Conservation (phyloP, 257 asterid genomes). For the Przewalskia tangutica region DNA sequence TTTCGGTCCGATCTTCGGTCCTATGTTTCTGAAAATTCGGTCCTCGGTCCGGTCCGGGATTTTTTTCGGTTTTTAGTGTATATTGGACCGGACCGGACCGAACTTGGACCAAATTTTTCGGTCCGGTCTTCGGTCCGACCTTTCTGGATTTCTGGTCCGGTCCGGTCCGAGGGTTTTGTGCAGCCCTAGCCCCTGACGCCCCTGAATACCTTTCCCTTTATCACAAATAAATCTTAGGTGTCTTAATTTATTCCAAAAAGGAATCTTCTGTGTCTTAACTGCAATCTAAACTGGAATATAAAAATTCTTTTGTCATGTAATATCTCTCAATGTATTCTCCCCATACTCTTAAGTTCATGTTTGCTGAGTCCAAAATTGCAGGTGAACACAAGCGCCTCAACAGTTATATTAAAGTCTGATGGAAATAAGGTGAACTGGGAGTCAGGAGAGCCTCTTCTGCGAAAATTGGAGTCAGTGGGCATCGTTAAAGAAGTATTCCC, state of each 20-base stretch:
- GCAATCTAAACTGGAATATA: not conserved
- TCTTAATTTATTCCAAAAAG: not conserved
- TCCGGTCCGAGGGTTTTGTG: no score
- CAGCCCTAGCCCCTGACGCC: no score
- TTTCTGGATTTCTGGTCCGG: no score
- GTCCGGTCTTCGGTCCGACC: no score
- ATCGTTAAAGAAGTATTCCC: constrained; percentile 81
- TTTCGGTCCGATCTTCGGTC: no score
- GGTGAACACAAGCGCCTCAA: constrained; percentile 48
- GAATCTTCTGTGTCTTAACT: not conserved
- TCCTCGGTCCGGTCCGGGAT: no score
- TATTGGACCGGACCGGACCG: no score
- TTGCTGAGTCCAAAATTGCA: constrained; percentile 22
- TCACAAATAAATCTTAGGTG: not conserved
- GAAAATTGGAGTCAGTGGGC: constrained; percentile 44
- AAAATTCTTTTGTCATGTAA: no score
- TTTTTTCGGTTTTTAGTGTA: no score
- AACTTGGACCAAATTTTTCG: no score
- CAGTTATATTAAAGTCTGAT: constrained; percentile 29
- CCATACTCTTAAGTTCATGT: not conserved
- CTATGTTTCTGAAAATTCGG: no score
- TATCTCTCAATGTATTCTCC: not conserved
- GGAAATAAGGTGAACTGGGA: constrained; percentile 46
- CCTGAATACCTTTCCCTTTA: not conserved
- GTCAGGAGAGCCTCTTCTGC: constrained; percentile 55